Evolutionary conservation across 75 land plant species (phyloP), one percentile per base, ranked within the genome.

Genomic region (Sequoia sempervirens): DNA sequence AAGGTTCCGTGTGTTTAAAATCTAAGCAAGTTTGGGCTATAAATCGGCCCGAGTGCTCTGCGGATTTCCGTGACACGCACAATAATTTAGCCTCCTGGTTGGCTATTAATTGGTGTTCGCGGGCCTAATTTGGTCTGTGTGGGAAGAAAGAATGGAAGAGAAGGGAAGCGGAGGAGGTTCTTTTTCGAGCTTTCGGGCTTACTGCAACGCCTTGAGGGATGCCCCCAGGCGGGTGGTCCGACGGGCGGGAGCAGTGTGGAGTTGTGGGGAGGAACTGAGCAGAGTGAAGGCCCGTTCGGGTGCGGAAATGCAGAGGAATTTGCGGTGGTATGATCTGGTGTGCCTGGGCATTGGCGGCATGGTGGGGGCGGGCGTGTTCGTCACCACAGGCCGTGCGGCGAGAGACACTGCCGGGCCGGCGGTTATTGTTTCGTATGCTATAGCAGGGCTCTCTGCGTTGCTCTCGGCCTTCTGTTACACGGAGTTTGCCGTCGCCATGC

Each of bases 291-390:
- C 94, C 52, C 85, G 91, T 17, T 95, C 95, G 34, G 98, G 97
- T 7, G 47, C 90, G 47, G 87, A 87, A 84, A 92, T 96, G 99
- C 86, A 74, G 40, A 80, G 92, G 58, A 87, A 87, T 9, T 89
- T 97, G 83, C 86, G 91, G 23, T 97, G 99, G 99, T 88, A 37
- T 80, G 99, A 97, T 85, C 89, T 97, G 82, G 84, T 95, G 64
- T 93, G 90, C 11, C 61, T 96, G 66, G 98, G 98, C 38, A 70
- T 96, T 84, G 98, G 98, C 11, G 97, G 96, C 26, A 94, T 97
- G 96, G 84, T 97, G 81, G 99, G 99, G n/a, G 98, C 99, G 69
- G 99, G 99, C 36, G 91, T 97, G 54, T 96, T 97, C 82, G 95
- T 97, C 86, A 84, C 92, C 90, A 90, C 95, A 50, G 99, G 99